Conservation (phyloP, 352 stramenopile genomes). For the Chrysophaeum taylorii region DNA sequence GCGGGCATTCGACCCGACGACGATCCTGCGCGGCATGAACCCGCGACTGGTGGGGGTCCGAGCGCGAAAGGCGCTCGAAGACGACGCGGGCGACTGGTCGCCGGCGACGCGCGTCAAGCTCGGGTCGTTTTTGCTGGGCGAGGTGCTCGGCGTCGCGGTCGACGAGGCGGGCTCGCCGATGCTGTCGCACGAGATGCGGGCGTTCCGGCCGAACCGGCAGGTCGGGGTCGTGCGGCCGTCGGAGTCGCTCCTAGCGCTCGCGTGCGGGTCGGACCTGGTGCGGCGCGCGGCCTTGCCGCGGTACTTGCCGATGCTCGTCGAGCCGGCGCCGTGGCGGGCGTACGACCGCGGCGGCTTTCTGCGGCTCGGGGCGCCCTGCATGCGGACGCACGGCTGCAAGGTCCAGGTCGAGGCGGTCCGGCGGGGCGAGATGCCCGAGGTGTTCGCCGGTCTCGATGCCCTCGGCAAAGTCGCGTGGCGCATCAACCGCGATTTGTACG, state of each 20-base stretch:
- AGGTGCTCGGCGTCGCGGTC: slow-evolving; percentile 39
- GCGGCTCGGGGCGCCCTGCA: slow-evolving; percentile 76
- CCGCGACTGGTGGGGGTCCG: neutral
- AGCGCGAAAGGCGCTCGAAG: slow-evolving; percentile 3
- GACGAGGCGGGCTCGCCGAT: neutral
- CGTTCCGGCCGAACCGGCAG: slow-evolving; percentile 24
- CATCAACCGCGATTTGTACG: slow-evolving; percentile 83
- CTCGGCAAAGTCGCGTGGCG: slow-evolving; percentile 81
- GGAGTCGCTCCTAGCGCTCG: slow-evolving; percentile 47
- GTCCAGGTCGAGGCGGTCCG: slow-evolving; percentile 46
- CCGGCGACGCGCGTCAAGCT: slow-evolving; percentile 33
- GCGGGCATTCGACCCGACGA: neutral
- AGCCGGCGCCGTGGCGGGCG: slow-evolving; percentile 74
- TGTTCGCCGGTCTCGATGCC: slow-evolving; percentile 80
- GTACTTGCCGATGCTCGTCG: slow-evolving; percentile 90
- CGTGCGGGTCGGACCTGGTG: slow-evolving; percentile 35
- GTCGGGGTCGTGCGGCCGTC: slow-evolving; percentile 47
- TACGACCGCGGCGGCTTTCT: slow-evolving; percentile 81
- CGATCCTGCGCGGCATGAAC: neutral
- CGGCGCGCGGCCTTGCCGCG: slow-evolving; percentile 61
- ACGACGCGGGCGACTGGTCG: slow-evolving; percentile 13
- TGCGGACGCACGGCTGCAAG: slow-evolving; percentile 64
- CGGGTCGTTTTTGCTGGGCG: slow-evolving; percentile 42
- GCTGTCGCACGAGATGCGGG: slow-evolving; percentile 26
- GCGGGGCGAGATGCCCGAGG: slow-evolving; percentile 60